Conservation (phyloP, 78 protist species). For the Bodo saltans region DNA sequence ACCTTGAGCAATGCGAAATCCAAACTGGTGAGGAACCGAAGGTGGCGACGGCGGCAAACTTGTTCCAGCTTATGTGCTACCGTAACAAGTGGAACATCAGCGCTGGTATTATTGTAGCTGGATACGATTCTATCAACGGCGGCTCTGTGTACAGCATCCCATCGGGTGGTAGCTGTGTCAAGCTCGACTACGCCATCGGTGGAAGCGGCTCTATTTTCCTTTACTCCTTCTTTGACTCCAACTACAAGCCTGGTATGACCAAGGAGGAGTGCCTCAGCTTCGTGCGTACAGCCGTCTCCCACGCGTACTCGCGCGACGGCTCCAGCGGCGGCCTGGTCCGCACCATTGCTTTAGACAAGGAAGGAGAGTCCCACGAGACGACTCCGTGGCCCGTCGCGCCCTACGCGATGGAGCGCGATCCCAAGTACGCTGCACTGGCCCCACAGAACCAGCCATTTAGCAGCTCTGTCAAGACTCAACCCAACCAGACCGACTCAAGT, state of each 20-base stretch:
- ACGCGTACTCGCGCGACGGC: constrained; percentile 94
- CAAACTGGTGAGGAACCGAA: constrained; percentile 73
- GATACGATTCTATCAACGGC: constrained; percentile 87
- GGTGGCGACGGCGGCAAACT: constrained; percentile 86
- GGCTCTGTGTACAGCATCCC: constrained; percentile 83
- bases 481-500: no score
- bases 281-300: constrained; percentile 70
- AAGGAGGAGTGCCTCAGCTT: constrained; percentile 80
- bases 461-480: neutral
- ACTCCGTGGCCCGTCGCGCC: constrained; percentile 63
- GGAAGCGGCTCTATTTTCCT: constrained; percentile 93
- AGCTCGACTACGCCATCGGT: constrained; percentile 81
- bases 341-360: constrained; percentile 60
- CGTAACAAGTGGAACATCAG: constrained; percentile 72
- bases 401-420: constrained; percentile 27
- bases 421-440: neutral
- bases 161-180: constrained; percentile 84
- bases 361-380: constrained; percentile 61
- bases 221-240: constrained; percentile 88
- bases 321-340: constrained; percentile 96
- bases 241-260: constrained; percentile 79
- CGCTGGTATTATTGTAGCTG: constrained; percentile 95
- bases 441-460: neutral
- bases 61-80: constrained; percentile 78
- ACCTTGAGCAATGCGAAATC: constrained; percentile 62